A percentile compares a stretch with the other conserved stretches of the same genome.
Conservation (phyloP, 306 rosid species). For the Adenanthera pavonina region DNA sequence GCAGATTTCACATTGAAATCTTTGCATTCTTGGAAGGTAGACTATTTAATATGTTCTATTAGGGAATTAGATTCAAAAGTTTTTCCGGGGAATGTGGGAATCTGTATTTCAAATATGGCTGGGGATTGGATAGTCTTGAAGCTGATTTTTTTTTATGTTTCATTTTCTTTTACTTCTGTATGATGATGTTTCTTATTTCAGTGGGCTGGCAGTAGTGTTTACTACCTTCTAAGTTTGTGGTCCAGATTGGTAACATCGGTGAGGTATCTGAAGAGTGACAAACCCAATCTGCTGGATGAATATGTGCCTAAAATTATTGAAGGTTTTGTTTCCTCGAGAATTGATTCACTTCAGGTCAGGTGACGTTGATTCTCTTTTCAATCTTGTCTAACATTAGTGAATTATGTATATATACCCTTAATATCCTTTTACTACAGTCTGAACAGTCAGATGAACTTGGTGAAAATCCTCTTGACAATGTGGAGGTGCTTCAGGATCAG, state of each 20-base stretch:
- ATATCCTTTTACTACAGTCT: slow-evolving; percentile 40
- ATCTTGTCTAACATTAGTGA: background rate
- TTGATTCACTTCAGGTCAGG: slow-evolving; percentile 55
- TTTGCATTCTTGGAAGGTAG: slow-evolving; percentile 95
- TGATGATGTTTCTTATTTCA: slow-evolving; percentile 39
- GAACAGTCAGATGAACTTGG: slow-evolving; percentile 53
- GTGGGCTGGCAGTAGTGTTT: slow-evolving; percentile 63
- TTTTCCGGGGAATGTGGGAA: slow-evolving; percentile 12
- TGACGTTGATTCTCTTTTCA: slow-evolving; percentile 15
- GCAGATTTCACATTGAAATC: slow-evolving; percentile 95
- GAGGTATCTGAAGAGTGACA: slow-evolving; percentile 53
- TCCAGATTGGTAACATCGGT: slow-evolving; percentile 50
- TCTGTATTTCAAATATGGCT: slow-evolving; percentile 8
- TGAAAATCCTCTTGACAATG: slow-evolving; percentile 56
- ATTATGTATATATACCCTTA: slow-evolving; percentile 13
- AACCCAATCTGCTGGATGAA: slow-evolving; percentile 51
- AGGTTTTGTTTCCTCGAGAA: slow-evolving; percentile 55
- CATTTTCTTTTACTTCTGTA: background rate
- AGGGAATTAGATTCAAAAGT: slow-evolving; percentile 18
- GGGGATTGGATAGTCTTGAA: slow-evolving; percentile 5
- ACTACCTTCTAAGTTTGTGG: slow-evolving; percentile 57
- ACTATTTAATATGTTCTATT: slow-evolving; percentile 20
- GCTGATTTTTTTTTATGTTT: background rate
- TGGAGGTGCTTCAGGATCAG: slow-evolving; percentile 55
- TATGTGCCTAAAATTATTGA: slow-evolving; percentile 56